These are phyloP conservation scores for Megacollybia marginata DNA, from an alignment of 768 basidiomycete species.

Conservation along the genomic window DNA sequence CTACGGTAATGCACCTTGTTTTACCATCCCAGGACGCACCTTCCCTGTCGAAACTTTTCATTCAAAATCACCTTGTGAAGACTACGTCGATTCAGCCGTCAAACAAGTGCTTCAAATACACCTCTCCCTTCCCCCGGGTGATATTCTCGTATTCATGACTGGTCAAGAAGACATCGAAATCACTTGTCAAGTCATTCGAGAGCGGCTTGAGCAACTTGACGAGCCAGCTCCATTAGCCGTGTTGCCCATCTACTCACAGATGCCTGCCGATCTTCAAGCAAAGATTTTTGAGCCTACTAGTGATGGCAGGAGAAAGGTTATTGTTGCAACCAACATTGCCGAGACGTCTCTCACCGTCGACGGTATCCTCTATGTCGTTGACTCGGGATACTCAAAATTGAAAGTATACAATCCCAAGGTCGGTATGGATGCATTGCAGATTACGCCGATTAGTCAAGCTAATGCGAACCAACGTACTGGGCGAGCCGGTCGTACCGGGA, in stretches of 20 bases:
- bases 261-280: constrained; percentile 98
- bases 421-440: constrained; percentile 98
- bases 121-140: constrained; percentile 84
- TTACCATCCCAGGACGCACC: constrained; percentile 86
- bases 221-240: constrained; percentile 83
- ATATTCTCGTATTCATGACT: constrained; percentile 98
- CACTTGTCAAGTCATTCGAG: constrained; percentile 89
- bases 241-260: constrained; percentile 98
- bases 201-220: constrained; percentile 87
- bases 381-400: constrained; percentile 93
- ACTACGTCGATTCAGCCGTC: constrained; percentile 96
- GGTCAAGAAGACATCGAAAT: constrained; percentile 99
- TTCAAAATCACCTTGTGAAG: constrained; percentile 96
- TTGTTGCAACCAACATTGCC: constrained; percentile 98
- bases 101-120: constrained; percentile 98
- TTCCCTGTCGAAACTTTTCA: constrained; percentile 98
- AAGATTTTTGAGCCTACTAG: constrained; percentile 94
- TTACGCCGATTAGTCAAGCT: constrained; percentile 98
- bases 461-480: constrained; percentile 96
- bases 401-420: constrained; percentile 99
- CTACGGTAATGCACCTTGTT: constrained; percentile 91
- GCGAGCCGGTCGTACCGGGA: constrained; percentile 93
- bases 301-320: constrained; percentile 93
- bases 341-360: constrained; percentile 98
- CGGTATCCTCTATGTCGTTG: constrained; percentile 95